phyloP scores from a whole-genome alignment of 2,329 filamentous ascomycete genomes.

The Alternaria arbusti region DNA sequence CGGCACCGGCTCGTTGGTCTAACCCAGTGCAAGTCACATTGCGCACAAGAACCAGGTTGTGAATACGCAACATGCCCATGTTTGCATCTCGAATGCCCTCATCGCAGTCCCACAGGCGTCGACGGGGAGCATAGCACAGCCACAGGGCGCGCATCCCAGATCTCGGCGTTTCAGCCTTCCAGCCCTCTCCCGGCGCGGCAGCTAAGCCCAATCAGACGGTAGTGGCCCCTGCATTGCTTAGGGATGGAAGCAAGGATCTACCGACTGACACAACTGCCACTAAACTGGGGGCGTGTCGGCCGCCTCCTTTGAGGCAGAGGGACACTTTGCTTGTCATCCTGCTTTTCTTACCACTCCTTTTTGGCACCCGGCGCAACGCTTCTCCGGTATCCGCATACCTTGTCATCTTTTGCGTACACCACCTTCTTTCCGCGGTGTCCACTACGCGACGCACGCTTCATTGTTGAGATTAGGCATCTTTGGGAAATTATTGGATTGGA shows the following conservation, averaged over 20 bases:
- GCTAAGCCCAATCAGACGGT: background rate
- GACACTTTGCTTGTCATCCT: background rate
- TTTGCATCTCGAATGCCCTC: background rate
- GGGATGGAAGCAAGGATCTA: background rate
- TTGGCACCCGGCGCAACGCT: background rate
- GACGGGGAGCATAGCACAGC: background rate
- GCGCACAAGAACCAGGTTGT: background rate
- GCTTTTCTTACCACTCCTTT: background rate
- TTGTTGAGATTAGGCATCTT: background rate
- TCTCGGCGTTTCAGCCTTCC: background rate
- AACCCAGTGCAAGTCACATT: background rate
- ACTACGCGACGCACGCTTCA: background rate
- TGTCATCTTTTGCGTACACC: background rate
- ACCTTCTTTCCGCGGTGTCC: background rate
- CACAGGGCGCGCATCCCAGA: background rate
- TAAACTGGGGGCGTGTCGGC: background rate
- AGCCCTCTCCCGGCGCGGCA: background rate
- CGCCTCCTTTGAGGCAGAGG: background rate
- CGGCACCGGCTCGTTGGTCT: background rate
- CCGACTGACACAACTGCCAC: constrained; percentile 1
- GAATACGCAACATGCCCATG: background rate
- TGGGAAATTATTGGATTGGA: background rate
- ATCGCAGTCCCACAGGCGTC: background rate
- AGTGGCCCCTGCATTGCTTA: background rate
- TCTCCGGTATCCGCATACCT: background rate